Evolutionary conservation across 2,329 filamentous ascomycete species (phyloP), one percentile per base, ranked within the genome.

Genomic region (Madurella mycetomatis): DNA sequence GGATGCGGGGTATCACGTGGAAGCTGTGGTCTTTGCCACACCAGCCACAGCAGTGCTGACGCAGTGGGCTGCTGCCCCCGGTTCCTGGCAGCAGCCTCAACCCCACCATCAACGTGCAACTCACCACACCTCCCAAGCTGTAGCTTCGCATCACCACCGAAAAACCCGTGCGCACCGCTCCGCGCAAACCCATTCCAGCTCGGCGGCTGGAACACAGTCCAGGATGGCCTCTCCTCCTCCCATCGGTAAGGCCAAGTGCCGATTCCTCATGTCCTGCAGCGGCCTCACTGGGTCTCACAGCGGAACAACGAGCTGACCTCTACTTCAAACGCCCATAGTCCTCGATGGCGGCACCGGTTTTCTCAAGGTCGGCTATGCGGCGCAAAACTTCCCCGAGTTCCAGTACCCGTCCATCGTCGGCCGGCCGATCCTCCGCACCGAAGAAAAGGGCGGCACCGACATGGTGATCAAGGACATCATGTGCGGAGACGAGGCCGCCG

Each of bases 281-380:
- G 40, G 30, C 51, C 19, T 5, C 34, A 49, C 46, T 25, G 47
- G 16, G n/a, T n/a, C n/a, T n/a, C n/a, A n/a, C n/a, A 32, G 30
- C 34, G 31, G 37, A 44, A 62, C 44, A 37, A 31, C 30, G 16
- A 47, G 53, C 63, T 68, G 60, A 68, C 63, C 46, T 57, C 42
- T 37, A 19, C 34, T 41, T 52, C 49, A 49, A 51, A 2, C 41
- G 9, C n/a, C 32, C 54, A 34, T 63, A 97, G 94, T 99, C 72
- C 92, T 99, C 82, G 94, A 99, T 81, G 94, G 94, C 82, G 94
- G 94, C 76, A 99, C 94, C 71, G 94, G 94, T 76, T 99, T 99
- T 82, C 87, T 99, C 75, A 99, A 99, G 78, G 94, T 96, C 77
- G 94, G 94, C 73, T 99, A 97, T 79, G 94, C 94, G 69, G 94